Base-by-base conservation (phyloP, 2,329 filamentous ascomycete species). In the Ampelomyces quisqualis region DNA sequence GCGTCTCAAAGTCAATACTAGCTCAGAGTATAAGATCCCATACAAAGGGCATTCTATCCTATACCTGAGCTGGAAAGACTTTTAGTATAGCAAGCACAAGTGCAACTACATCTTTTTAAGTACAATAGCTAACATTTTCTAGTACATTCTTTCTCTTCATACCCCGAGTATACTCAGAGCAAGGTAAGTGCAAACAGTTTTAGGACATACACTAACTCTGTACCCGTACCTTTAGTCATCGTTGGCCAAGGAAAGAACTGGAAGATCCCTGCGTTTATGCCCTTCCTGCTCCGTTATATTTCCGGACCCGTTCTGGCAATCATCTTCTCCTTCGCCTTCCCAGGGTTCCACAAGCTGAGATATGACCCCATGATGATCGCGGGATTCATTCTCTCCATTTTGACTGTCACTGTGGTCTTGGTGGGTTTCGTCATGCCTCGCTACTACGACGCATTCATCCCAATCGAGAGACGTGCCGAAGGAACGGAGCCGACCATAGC, bases 241-340 rank as follows among this genome's bases (percentile, higher is more conserved):
- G 72, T 81, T 15, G 77, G 74, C 7, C 67, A 65, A 3, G 77
- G 76, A 35, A 74, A 73, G 24, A 81, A 81, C 60, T 81, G 77
- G 78, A 71, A 60, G 3, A 78, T 81, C 17, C 77, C 78, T 1
- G 43, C 51, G 37, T 76, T 79, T 55, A 76, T 77, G 65, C 73
- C 74, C 0, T 57, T 74, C 1, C 62, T 81, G 0, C 49, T 65
- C 2, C 56, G 62, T n/a, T 67, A 65, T 31, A 53, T 67, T 22
- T 57, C 50, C 21, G 61, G 62, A 4, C 62, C 63, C 2, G 58
- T 62, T 9, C 54, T 67, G 2, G 61, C 58, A 18, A 67, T 67
- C 24, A 62, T 67, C 20, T 61, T 65, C 42, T 60, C 55, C 13
- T 67, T 67, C 34, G 62, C 60, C 2, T 67, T 62, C 35, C 63